Conservation (phyloP, 345 rosid species). For the Euphorbia peplus region DNA sequence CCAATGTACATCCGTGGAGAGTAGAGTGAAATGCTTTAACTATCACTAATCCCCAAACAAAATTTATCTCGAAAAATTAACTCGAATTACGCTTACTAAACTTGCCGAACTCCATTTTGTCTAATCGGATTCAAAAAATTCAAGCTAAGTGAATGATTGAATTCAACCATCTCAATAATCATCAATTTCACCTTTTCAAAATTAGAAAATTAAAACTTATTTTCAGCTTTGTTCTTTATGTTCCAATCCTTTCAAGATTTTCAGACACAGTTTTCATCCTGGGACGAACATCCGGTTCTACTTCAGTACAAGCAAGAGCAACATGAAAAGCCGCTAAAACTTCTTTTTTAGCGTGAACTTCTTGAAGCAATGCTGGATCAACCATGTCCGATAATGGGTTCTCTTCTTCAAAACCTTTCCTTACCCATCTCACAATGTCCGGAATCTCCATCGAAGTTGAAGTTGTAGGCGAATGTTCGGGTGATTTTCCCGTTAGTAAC, state of each 20-base stretch:
- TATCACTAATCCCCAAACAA: too few species aligned
- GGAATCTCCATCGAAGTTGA: constrained; percentile 64
- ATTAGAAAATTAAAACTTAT: background rate
- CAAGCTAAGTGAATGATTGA: background rate
- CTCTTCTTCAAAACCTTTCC: constrained; percentile 89
- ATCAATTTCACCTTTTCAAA: constrained; percentile 1
- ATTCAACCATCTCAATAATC: background rate
- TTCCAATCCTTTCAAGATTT: constrained; percentile 70
- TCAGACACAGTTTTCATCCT: constrained; percentile 91
- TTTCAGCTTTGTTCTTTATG: constrained; percentile 20
- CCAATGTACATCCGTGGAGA: too few species aligned
- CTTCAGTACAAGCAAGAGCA: constrained; percentile 84
- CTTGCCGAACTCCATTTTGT: constrained; percentile 13
- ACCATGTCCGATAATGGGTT: constrained; percentile 86
- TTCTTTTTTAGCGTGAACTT: constrained; percentile 90
- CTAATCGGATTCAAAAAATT: background rate
- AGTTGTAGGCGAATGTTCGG: constrained; percentile 69
- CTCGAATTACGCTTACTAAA: constrained; percentile 6
- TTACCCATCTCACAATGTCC: constrained; percentile 87
- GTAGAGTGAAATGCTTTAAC: too few species aligned
- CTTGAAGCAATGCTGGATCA: constrained; percentile 76
- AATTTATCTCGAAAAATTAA: too few species aligned
- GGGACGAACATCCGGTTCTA: constrained; percentile 82
- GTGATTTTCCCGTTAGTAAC: constrained; percentile 84
- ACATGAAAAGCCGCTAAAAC: constrained; percentile 81